Base-by-base conservation (phyloP, 2,329 filamentous ascomycete genomes). In the Aspergillus felis region DNA sequence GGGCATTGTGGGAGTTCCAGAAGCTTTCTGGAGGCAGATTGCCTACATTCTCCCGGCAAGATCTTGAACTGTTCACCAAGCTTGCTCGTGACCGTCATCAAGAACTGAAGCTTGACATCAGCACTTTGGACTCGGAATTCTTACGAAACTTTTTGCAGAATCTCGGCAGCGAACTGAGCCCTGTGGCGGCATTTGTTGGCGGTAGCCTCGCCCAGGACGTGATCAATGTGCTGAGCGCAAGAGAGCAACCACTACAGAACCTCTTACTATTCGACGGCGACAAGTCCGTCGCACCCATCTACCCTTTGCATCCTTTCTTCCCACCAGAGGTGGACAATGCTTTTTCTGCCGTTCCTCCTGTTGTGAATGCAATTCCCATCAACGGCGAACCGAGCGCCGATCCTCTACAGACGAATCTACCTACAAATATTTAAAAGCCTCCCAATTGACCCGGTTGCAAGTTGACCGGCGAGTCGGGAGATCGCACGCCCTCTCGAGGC, bases 191-290 rank as follows among this genome's bases (percentile, higher is more conserved):
- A 1, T 91, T 96, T 57, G 80, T 99, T 10, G 94, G 94, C 51
- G 94, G 92, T 9, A 87, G 92, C 72, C 82, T 99, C 17, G 91
- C 93, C 0, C 94, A 99, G 76, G 94, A 99, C 71, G 92, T 96
- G 53, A 97, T 99, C 77, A 97, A 97, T 68, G 92, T 97, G 32
- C 83, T 97, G 5, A 91, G 92, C 51, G 87, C 90, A 71, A 87
- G 89, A 44, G 92, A 97, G 77, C 94, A 97, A 74, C 94, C 94
- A 0, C 89, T 99, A 46, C 94, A 99, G 77, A 99, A 99, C 74
- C 86, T 96, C 72, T 84, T 96, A 51, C 80, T 97, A 22, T 96
- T 97, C 68, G 92, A 97, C 72, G 92, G 92, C 14, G 89, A 91
- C 65, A 84, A 82, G 49, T 89, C 90, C 74, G 84, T 90, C 63